Evolutionary conservation across 805 yeast species (phyloP).

Genomic region (Ogataea corticis): DNA sequence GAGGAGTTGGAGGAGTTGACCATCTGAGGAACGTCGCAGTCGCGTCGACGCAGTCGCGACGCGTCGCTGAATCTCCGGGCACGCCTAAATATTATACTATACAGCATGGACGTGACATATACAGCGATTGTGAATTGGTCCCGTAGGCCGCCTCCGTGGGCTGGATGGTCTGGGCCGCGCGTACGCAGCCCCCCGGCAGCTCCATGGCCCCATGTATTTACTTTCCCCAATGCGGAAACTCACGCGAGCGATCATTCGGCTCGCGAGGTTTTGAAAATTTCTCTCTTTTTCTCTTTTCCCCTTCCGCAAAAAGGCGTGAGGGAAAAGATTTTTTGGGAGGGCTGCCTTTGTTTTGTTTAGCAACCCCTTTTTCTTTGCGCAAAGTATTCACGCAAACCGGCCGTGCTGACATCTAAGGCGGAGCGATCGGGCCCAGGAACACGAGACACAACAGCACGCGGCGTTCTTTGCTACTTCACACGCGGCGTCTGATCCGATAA

Average conservation of each 20-base stretch:
- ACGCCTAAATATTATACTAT: too few relatives aligned
- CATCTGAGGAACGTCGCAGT: too few relatives aligned
- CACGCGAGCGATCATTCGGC: conserved; percentile 1
- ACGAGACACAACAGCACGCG: conserved; percentile 1
- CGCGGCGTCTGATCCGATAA: conserved; percentile 1
- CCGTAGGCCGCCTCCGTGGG: too few relatives aligned
- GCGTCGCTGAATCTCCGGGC: too few relatives aligned
- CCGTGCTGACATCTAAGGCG: background rate
- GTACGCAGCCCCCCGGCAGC: too few relatives aligned
- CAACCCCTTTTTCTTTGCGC: background rate
- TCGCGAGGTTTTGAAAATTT: background rate
- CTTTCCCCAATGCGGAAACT: conserved; percentile 10
- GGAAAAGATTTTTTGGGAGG: background rate
- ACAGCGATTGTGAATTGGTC: too few relatives aligned
- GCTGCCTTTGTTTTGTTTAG: background rate
- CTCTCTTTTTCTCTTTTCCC: too few relatives aligned
- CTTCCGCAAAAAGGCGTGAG: background rate
- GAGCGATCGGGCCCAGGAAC: conserved; percentile 5
- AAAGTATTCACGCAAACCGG: background rate
- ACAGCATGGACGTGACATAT: too few relatives aligned
- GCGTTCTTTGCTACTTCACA: background rate
- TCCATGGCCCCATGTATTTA: too few relatives aligned
- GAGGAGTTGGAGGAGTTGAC: conserved; percentile 12
- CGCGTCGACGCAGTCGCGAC: too few relatives aligned
- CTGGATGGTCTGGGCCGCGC: too few relatives aligned